A percentile compares a stretch with the other conserved stretches of the same genome.
Evolutionary conservation across 805 yeast species (phyloP).

Genomic region (Ogataea henricii): DNA sequence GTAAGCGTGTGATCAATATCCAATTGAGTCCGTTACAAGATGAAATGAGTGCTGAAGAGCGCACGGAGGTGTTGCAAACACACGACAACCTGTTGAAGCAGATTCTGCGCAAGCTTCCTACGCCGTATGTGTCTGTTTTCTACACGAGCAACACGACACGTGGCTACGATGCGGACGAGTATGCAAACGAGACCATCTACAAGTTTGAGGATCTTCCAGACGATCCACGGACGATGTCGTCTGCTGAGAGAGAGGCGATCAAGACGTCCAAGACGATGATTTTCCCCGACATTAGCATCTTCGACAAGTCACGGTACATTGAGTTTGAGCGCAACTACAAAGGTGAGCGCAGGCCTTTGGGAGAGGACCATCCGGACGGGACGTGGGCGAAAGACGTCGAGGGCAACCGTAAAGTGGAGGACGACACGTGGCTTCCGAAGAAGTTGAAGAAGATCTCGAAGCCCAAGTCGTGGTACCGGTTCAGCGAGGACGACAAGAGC

Average conservation of each 20-base stretch:
- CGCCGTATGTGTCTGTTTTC: slow-evolving; percentile 68
- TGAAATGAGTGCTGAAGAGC: slow-evolving; percentile 44
- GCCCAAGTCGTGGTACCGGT: slow-evolving; percentile 26
- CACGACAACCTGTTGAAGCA: slow-evolving; percentile 46
- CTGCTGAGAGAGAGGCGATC: slow-evolving; percentile 32
- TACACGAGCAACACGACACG: slow-evolving; percentile 46
- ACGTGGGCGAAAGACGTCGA: slow-evolving; percentile 33
- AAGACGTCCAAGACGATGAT: slow-evolving; percentile 38
- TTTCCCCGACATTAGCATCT: slow-evolving; percentile 56
- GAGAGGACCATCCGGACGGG: slow-evolving; percentile 27
- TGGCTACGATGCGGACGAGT: slow-evolving; percentile 24
- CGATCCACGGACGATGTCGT: slow-evolving; percentile 34
- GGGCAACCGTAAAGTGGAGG: slow-evolving; percentile 19
- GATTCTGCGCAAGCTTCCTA: slow-evolving; percentile 67
- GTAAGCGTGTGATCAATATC: slow-evolving; percentile 62
- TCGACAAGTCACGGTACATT: slow-evolving; percentile 48
- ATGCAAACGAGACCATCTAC: slow-evolving; percentile 11
- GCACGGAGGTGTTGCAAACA: slow-evolving; percentile 19
- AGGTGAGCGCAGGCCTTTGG: slow-evolving; percentile 32
- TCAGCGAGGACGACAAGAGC: slow-evolving; percentile 31
- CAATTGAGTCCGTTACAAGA: slow-evolving; percentile 54
- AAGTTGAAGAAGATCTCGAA: slow-evolving; percentile 25
- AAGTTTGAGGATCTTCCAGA: slow-evolving; percentile 34
- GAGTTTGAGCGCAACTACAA: slow-evolving; percentile 60
- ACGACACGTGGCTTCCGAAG: slow-evolving; percentile 35